phyloP scores from a whole-genome alignment of 208 protist species.

The Leishmania gerbilli region DNA sequence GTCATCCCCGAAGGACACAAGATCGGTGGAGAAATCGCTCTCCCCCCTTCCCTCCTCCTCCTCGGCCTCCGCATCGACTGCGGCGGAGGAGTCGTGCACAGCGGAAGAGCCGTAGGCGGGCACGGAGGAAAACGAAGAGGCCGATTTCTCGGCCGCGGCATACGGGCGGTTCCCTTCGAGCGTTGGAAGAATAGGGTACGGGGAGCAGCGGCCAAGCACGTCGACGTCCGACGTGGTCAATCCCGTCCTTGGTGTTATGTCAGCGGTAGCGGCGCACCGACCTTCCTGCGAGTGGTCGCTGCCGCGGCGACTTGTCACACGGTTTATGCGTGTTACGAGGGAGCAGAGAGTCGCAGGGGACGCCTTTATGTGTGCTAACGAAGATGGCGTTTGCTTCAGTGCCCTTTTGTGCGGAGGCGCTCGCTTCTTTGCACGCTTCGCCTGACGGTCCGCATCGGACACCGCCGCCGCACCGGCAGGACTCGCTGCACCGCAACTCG shows the following conservation, averaged over 20 bases:
- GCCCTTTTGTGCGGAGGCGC: neutral
- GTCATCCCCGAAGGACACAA: constrained; percentile 25
- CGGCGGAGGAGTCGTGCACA: neutral
- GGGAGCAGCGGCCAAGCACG: constrained; percentile 4
- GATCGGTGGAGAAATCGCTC: constrained; percentile 30
- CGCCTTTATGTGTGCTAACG: neutral
- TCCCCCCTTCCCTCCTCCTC: neutral
- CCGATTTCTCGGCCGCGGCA: neutral
- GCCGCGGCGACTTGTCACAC: neutral
- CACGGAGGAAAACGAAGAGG: neutral
- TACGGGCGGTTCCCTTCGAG: neutral
- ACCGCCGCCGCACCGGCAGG: neutral
- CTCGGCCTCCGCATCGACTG: neutral
- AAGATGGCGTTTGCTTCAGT: neutral
- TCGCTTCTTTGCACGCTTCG: neutral
- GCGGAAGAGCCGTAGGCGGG: constrained; percentile 2
- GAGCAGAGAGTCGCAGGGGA: neutral
- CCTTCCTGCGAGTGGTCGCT: neutral
- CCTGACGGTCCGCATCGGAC: neutral
- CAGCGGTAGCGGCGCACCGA: neutral
- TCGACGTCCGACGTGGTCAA: neutral
- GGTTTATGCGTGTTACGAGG: neutral
- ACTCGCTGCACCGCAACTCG: neutral
- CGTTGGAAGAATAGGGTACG: constrained; percentile 12
- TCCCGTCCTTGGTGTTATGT: neutral